phyloP scores from a whole-genome alignment of 768 basidiomycete genomes.

The Naganishia kalamii region DNA sequence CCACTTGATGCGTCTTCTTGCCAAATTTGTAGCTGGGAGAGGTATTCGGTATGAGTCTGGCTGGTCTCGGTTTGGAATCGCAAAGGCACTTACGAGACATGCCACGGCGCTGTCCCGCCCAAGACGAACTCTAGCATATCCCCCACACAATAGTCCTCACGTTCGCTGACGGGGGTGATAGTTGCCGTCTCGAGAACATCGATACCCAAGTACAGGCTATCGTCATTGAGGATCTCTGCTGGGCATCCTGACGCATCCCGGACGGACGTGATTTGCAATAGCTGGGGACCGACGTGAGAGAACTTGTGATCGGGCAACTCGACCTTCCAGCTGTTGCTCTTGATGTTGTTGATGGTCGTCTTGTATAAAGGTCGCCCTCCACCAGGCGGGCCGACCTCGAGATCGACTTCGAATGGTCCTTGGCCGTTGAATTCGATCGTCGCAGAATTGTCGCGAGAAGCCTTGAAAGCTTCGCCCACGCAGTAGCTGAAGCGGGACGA shows the following conservation, averaged over 20 bases:
- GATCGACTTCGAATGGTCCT: conserved; percentile 64
- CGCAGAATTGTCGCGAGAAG: conserved; percentile 52
- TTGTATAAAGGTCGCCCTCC: conserved; percentile 55
- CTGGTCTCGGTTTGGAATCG: too few relatives aligned
- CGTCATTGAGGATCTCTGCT: conserved; percentile 59
- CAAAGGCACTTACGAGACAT: conserved; percentile 49
- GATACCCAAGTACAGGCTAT: conserved; percentile 47
- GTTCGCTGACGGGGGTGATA: conserved; percentile 73
- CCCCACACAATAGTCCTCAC: conserved; percentile 79
- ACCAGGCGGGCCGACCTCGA: conserved; percentile 64
- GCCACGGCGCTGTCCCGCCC: conserved; percentile 52
- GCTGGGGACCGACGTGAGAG: conserved; percentile 71
- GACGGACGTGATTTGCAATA: conserved; percentile 69
- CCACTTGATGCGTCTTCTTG: conserved; percentile 64
- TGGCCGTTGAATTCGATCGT: conserved; percentile 75
- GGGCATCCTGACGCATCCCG: conserved; percentile 76
- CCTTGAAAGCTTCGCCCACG: conserved; percentile 60
- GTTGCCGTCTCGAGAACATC: conserved; percentile 96
- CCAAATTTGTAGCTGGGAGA: conserved; percentile 84
- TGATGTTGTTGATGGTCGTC: conserved; percentile 53
- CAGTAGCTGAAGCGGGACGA: conserved; percentile 66
- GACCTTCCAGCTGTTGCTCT: conserved; percentile 60
- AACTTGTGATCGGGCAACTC: conserved; percentile 64
- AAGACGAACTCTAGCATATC: conserved; percentile 85
- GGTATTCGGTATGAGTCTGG: too few relatives aligned